Conservation (phyloP, 2,329 filamentous ascomycete genomes). For the Neofusicoccum cordaticola region DNA sequence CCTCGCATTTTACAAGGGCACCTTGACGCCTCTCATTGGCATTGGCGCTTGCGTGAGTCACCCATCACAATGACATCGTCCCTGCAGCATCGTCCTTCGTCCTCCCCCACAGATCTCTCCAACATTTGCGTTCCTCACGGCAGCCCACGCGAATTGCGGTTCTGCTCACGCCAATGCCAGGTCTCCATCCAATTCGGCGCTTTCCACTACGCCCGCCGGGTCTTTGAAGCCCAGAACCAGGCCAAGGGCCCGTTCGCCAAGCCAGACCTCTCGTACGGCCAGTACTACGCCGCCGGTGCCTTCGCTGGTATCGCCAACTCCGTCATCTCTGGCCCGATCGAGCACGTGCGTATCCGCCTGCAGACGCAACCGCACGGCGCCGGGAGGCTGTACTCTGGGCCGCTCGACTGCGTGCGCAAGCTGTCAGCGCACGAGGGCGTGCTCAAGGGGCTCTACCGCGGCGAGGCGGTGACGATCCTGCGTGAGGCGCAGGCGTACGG, state of each 20-base stretch:
- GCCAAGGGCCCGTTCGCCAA: constrained; percentile 33
- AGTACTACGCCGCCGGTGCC: constrained; percentile 88
- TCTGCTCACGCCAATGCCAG: constrained; percentile 25
- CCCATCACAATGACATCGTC: background rate
- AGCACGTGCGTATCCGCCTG: constrained; percentile 92
- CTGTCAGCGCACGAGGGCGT: constrained; percentile 68
- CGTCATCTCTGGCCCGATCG: constrained; percentile 83
- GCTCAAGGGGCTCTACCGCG: constrained; percentile 76
- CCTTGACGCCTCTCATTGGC: constrained; percentile 87
- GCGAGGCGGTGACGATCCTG: constrained; percentile 77
- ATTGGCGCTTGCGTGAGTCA: constrained; percentile 83
- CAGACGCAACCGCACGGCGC: constrained; percentile 94
- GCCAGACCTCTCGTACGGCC: constrained; percentile 64
- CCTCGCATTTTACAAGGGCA: constrained; percentile 96
- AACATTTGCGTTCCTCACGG: background rate
- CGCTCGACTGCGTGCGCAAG: constrained; percentile 86
- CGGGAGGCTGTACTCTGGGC: constrained; percentile 73
- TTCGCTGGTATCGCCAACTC: constrained; percentile 92
- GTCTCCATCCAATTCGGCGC: constrained; percentile 95
- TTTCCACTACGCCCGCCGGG: constrained; percentile 88
- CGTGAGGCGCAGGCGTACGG: constrained; percentile 95
- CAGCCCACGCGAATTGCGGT: no score
- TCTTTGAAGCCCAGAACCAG: constrained; percentile 73
- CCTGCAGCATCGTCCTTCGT: background rate
- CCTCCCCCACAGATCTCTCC: background rate